Evolutionary conservation across 768 basidiomycete genomes (phyloP), one percentile per base, ranked within the genome.

Genomic region (Serendipita sp.): DNA sequence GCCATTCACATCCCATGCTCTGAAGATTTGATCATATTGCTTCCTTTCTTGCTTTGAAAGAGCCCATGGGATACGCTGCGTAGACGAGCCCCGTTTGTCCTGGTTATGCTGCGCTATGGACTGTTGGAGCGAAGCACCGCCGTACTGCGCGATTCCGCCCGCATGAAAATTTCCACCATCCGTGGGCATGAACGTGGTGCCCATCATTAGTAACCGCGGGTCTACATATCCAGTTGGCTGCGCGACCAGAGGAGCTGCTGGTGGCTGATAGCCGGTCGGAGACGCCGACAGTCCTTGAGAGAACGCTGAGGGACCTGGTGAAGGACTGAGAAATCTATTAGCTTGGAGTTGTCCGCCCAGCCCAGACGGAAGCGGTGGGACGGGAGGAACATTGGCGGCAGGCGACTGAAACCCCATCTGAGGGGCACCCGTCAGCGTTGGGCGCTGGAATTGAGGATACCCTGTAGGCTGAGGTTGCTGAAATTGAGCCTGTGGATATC

Each of bases 11-110:
- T 97, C 95, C 96, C 96, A 99, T n/a, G 90, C 86, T 64, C 95
- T 79, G 75, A 99, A 99, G 69, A 98, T 94, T 69, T 87, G 81
- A 71, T 98, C 90, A 68, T 98, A 99, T 66, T 86, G 86, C 77
- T 96, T 95, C 79, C 94, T 94, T 77, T 99, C 96, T 3, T 82
- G 80, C 72, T 88, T 88, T 3, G 82, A 82, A 61, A 97, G 74
- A 0, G 84, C 81, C 96, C 96, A 99, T 0, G 90, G 82, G 42
- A 96, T 77, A 68, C 81, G 83, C 30, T 84, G 84, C 16, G 81
- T 75, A 0, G 80, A 70, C 1, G 82, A 79, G 16, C 87, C 87
- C 3, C 84, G 78, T 28, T 83, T 81, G 17, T 81, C 75, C 71
- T 90, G 83, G 68, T 91, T 90, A 64, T 90, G 83, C 70, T 92